These are phyloP conservation scores for Reutealis trisperma DNA, from an alignment of 345 rosid genomes.

Conservation along the genomic window DNA sequence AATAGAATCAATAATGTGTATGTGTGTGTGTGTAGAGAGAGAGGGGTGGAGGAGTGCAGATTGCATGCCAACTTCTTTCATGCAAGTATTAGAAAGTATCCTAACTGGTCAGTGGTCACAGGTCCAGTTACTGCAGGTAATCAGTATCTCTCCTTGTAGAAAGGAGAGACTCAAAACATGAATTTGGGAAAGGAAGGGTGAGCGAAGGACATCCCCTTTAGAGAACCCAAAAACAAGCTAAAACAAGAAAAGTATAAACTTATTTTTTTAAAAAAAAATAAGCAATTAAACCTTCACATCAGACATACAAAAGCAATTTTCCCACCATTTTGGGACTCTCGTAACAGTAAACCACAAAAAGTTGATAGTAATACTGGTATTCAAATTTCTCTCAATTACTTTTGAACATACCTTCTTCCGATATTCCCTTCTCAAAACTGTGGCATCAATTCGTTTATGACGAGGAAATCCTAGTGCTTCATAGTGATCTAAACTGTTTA, in stretches of 20 bases:
- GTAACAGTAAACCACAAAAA: not conserved
- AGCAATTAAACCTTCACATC: no score
- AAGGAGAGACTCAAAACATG: not conserved
- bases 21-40: no score
- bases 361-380: not conserved
- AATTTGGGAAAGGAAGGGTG: not conserved
- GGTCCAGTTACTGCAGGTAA: not conserved
- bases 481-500: conserved; percentile 71
- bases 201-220: no score
- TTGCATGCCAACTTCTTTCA: not conserved
- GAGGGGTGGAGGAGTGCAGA: not conserved
- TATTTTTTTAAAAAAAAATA: no score
- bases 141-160: not conserved
- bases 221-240: no score
- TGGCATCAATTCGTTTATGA: conserved; percentile 61
- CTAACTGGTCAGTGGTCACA: not conserved
- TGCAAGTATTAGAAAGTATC: not conserved
- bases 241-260: no score
- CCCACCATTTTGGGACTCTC: not conserved
- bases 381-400: not conserved
- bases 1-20: no score
- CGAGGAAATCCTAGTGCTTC: conserved; percentile 81
- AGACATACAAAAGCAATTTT: not conserved
- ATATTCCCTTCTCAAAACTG: conserved; percentile 76
- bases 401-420: conserved; percentile 65